Evolutionary conservation across 805 yeast genomes (phyloP).

Genomic region (Zygoascus tannicola): DNA sequence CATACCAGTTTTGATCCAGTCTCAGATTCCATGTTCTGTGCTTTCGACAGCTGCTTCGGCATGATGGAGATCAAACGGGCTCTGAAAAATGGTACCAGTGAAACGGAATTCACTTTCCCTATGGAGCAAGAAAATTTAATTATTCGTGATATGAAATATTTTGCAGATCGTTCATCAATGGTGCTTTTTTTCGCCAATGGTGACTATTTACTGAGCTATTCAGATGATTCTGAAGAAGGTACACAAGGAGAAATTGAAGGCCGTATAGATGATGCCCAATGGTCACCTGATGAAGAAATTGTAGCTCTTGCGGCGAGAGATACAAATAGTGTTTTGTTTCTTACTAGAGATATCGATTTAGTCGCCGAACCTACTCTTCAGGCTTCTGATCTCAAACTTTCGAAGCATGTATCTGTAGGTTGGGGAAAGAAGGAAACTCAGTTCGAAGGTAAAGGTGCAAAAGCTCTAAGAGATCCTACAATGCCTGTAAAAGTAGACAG

Average conservation of each 20-base stretch:
- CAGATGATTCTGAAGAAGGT: slow-evolving; percentile 47
- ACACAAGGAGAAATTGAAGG: slow-evolving; percentile 79
- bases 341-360: slow-evolving; percentile 74
- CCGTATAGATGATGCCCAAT: slow-evolving; percentile 60
- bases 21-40: slow-evolving; percentile 62
- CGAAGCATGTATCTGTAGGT: slow-evolving; percentile 89
- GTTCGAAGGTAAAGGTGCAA: slow-evolving; percentile 88
- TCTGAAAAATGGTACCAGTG: slow-evolving; percentile 2
- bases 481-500: slow-evolving; percentile 61
- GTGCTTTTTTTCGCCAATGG: slow-evolving; percentile 65
- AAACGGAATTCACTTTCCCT: background rate
- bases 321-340: slow-evolving; percentile 44
- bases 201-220: slow-evolving; percentile 36
- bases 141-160: slow-evolving; percentile 52
- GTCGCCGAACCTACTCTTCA: slow-evolving; percentile 53
- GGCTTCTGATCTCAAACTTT: slow-evolving; percentile 53
- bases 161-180: slow-evolving; percentile 57
- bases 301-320: slow-evolving; percentile 51
- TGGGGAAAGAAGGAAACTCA: slow-evolving; percentile 99
- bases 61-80: slow-evolving; percentile 7
- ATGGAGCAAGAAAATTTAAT: slow-evolving; percentile 23
- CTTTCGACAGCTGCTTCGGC: slow-evolving; percentile 39
- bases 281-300: slow-evolving; percentile 92
- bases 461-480: slow-evolving; percentile 73
- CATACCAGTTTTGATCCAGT: slow-evolving; percentile 56